Base-by-base conservation (phyloP, 768 basidiomycete genomes). In the Gymnopilus junonius region DNA sequence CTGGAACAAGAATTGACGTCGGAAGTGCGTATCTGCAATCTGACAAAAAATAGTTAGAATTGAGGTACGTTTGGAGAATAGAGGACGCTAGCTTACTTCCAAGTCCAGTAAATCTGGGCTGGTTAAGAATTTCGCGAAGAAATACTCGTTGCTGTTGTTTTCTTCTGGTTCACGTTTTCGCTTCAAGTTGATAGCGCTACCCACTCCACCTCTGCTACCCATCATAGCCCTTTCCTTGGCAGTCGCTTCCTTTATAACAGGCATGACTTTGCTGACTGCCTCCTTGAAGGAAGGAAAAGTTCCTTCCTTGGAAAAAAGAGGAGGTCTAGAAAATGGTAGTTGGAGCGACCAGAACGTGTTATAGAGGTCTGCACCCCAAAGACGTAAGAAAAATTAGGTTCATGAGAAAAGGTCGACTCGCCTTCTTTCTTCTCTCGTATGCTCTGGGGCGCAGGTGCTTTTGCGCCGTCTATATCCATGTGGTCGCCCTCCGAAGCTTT, bases 61-160 rank as follows among this genome's bases (percentile, higher is more conserved):
- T 57, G 55, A 34, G 32, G 34, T n/a, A n/a, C 11, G 32, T 54
- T 29, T 57, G 12, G 42, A 32, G 34, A 57, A 55, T 59, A 14
- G 15, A 29, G 54, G 37, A 23, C 32, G 35, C 2, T 45, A 17
- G 32, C 82, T 54, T 55, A 94, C 95, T 84, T 97, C 94, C 50
- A 95, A 87, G 55, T 92, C 94, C 15, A 95, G 80, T 21, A 97
- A 79, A 59, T 95, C 93, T 0, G 92, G 89, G 65, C 88, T 94
- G 0, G 95, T 97, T 58, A 97, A 78, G 76, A 94, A 96, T 75
- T 96, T 97, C 37, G 95, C 93, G 70, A 95, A 96, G 77, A 96
- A 97, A 72, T 95, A 95, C 63, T 95, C 90, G 53, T 80, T 85
- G 20, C 79, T 76, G 58, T 80, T 81, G 15, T 76, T 78, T 69